These are phyloP conservation scores for Seiridium cupressi DNA, from an alignment of 2,329 filamentous ascomycete genomes.

Conservation along the genomic window DNA sequence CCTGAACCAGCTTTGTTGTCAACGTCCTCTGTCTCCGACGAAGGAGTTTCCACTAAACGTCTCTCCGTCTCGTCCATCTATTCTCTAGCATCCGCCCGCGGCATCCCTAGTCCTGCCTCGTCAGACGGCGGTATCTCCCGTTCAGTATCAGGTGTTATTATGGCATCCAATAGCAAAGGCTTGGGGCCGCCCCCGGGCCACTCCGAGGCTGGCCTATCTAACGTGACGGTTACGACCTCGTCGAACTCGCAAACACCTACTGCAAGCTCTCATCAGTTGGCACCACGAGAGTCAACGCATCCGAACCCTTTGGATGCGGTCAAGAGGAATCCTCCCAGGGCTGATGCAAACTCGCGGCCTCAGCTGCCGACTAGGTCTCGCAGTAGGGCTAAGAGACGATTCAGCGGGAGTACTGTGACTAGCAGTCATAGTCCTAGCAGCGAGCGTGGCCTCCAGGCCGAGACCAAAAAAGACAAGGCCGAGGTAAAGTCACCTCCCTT, in stretches of 20 bases:
- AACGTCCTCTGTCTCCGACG: constrained; percentile 46
- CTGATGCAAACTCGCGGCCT: constrained; percentile 30
- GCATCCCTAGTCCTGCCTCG: constrained; percentile 50
- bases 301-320: constrained; percentile 45
- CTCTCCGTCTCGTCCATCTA: constrained; percentile 73
- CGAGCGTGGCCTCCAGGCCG: constrained; percentile 49
- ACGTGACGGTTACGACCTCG: constrained; percentile 53
- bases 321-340: constrained; percentile 36
- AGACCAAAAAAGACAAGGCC: constrained; percentile 55
- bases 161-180: constrained; percentile 38
- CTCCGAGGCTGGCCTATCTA: constrained; percentile 50
- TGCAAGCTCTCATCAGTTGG: constrained; percentile 43
- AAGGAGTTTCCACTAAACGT: constrained; percentile 55
- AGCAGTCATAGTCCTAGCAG: constrained; percentile 80
- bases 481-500: constrained; percentile 58
- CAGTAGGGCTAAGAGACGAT: constrained; percentile 69
- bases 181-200: constrained; percentile 40
- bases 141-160: constrained; percentile 44
- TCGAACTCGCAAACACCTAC: constrained; percentile 41
- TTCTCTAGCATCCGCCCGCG: constrained; percentile 63
- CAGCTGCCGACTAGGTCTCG: constrained; percentile 55
- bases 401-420: constrained; percentile 78
- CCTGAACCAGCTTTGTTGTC: constrained; percentile 48
- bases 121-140: constrained; percentile 46
- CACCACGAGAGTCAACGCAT: constrained; percentile 37